These are phyloP conservation scores for Diaporthe destruens DNA, from an alignment of 2,329 filamentous ascomycete genomes.

Conservation along the genomic window DNA sequence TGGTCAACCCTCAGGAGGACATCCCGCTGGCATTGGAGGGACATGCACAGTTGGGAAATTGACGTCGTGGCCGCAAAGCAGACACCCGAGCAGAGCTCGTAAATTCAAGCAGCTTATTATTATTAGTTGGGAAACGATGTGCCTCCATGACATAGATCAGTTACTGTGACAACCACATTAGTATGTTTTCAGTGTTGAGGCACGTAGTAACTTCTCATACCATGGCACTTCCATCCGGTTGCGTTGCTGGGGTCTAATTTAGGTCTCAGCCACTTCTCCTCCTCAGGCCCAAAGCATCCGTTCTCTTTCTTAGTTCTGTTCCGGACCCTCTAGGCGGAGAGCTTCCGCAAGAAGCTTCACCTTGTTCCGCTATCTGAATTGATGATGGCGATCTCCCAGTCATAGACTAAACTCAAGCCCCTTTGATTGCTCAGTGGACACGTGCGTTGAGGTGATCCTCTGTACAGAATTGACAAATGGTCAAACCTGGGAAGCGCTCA, in stretches of 20 bases:
- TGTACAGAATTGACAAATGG: too few relatives aligned
- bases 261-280: conserved; percentile 10
- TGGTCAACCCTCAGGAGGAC: too few relatives aligned
- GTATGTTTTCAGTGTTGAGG: not conserved
- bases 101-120: too few relatives aligned
- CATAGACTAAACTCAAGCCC: too few relatives aligned
- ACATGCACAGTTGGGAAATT: too few relatives aligned
- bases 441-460: too few relatives aligned
- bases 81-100: too few relatives aligned
- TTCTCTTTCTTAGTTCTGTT: not conserved
- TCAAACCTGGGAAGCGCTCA: too few relatives aligned
- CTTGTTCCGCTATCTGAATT: not conserved
- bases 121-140: not conserved
- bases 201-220: not conserved
- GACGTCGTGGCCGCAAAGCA: too few relatives aligned
- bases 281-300: not conserved
- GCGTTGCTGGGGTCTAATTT: not conserved
- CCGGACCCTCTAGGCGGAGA: not conserved
- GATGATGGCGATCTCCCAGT: too few relatives aligned
- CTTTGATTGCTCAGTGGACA: too few relatives aligned
- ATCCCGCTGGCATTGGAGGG: too few relatives aligned
- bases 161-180: not conserved
- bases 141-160: not conserved
- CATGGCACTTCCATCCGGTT: not conserved
- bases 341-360: not conserved